Percentiles rank a stretch among this genome's conserved stretches.
phyloP scores from a whole-genome alignment of 441 rosid species.

The Kokia cookei region DNA sequence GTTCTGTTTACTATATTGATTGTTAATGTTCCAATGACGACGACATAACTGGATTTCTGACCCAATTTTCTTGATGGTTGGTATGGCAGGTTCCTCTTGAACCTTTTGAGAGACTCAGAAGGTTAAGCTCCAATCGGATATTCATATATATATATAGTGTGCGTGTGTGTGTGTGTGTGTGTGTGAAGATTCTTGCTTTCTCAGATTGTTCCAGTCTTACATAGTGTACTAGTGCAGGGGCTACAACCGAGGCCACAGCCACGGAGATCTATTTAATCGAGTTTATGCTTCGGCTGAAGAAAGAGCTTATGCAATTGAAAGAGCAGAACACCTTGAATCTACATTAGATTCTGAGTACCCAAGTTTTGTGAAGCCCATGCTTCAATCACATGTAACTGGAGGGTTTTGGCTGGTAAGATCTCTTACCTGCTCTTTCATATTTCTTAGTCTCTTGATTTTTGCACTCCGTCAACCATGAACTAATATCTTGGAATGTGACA shows the following conservation, averaged over 20 bases:
- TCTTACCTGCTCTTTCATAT: not conserved
- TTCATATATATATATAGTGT: not conserved
- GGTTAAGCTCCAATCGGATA: slow-evolving; percentile 27
- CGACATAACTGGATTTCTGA: not conserved
- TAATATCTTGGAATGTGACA: not conserved
- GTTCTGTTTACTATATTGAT: not conserved
- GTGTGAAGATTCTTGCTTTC: not conserved
- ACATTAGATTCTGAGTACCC: not conserved
- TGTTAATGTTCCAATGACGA: not conserved
- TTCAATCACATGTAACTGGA: slow-evolving; percentile 20
- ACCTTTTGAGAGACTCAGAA: slow-evolving; percentile 38
- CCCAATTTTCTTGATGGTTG: not conserved
- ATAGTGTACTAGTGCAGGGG: slow-evolving; percentile 21
- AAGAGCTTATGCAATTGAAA: slow-evolving; percentile 37
- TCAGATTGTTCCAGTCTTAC: not conserved
- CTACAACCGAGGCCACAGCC: slow-evolving; percentile 1
- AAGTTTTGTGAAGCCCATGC: slow-evolving; percentile 5
- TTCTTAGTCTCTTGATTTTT: not conserved
- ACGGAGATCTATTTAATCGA: slow-evolving; percentile 43
- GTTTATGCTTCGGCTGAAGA: slow-evolving; percentile 41
- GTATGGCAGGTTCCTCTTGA: slow-evolving; percentile 47
- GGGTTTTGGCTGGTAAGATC: slow-evolving; percentile 47
- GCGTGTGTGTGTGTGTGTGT: no score
- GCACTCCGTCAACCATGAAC: not conserved
- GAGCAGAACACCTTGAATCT: slow-evolving; percentile 33